phyloP scores from a whole-genome alignment of 129 eudicot genomes.

The Saussurea involucrata region DNA sequence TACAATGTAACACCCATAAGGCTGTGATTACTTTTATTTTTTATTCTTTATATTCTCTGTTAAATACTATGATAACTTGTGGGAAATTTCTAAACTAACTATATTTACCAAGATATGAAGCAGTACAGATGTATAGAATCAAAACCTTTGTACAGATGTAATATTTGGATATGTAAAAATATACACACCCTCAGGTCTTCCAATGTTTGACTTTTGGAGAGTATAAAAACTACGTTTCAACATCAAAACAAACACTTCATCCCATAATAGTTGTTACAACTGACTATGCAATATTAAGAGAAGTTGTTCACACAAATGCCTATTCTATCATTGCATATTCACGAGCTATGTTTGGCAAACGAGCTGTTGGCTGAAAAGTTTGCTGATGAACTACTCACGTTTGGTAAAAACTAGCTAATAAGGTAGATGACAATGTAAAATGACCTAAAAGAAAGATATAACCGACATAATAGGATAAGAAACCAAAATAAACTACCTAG shows the following conservation, averaged over 20 bases:
- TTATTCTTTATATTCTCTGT: no score
- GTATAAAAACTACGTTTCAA: neutral
- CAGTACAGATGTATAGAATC: neutral
- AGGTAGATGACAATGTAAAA: no score
- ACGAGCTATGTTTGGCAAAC: neutral
- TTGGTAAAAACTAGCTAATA: no score
- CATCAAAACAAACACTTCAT: neutral
- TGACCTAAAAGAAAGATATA: neutral
- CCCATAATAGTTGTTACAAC: neutral
- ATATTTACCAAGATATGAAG: neutral
- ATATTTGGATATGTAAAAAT: neutral
- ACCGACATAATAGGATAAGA: no score
- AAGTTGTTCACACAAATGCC: neutral
- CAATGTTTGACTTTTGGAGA: neutral
- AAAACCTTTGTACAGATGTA: neutral
- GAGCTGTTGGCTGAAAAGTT: no score
- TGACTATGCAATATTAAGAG: neutral
- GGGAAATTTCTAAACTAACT: no score
- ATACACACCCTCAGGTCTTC: neutral
- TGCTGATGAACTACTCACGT: no score
- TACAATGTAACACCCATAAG: no score
- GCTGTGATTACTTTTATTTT: no score
- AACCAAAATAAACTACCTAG: neutral
- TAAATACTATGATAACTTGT: no score
- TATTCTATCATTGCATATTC: neutral